Percentiles rank a stretch among this genome's conserved stretches.
These are phyloP conservation scores for Pascua guehoae DNA, from an alignment of 1,284 basidiomycete species.

Conservation along the genomic window DNA sequence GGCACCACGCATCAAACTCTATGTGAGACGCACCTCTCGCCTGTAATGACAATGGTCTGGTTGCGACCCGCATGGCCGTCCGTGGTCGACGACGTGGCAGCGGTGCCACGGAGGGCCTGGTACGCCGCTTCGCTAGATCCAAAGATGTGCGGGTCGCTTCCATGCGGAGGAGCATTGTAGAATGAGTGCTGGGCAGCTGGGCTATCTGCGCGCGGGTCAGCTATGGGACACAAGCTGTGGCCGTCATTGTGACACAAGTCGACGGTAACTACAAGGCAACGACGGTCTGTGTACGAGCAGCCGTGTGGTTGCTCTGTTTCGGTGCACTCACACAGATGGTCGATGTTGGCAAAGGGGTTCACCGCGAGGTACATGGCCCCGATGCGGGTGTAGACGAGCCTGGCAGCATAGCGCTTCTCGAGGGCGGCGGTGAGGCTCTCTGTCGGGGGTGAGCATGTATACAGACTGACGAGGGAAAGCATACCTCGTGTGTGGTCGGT, in stretches of 20 bases:
- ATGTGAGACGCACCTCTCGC: conserved; percentile 15
- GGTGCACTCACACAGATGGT: conserved; percentile 12
- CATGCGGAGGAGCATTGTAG: conserved; percentile 10
- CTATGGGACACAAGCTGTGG: not conserved
- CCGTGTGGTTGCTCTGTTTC: no score
- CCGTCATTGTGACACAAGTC: no score
- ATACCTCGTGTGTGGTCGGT: no score
- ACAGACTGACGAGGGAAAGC: no score
- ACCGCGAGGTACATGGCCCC: conserved; percentile 10
- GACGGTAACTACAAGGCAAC: no score
- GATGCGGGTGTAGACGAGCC: no score
- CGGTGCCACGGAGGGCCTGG: conserved; percentile 2
- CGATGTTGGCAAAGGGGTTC: conserved; percentile 15
- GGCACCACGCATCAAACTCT: no score
- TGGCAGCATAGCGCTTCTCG: no score
- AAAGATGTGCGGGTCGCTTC: conserved; percentile 17
- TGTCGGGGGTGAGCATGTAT: no score
- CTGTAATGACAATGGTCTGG: conserved; percentile 21
- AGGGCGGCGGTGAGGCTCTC: no score
- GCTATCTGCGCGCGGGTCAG: conserved; percentile 7
- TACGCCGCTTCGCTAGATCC: conserved; percentile 18
- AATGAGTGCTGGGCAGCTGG: conserved; percentile 7
- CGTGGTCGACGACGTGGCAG: no score
- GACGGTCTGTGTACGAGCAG: no score
- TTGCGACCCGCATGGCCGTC: conserved; percentile 5